Conservation (phyloP, 495 filamentous ascomycete genomes). For the Darksidea phi region DNA sequence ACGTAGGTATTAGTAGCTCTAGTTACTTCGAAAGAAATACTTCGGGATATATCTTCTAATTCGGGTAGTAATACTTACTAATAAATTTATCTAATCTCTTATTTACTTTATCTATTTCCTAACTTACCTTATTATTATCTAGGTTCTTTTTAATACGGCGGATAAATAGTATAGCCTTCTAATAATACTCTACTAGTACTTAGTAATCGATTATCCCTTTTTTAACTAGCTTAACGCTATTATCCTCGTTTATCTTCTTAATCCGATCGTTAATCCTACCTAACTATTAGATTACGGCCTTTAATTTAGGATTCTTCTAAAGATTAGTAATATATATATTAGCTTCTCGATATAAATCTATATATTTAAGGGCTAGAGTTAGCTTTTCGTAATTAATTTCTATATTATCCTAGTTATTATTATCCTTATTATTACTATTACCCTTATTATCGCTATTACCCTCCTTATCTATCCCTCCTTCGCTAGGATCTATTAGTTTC, state of each 20-base stretch:
- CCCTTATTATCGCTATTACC: no score
- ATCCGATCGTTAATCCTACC: slow-evolving; percentile 1
- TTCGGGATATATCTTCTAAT: background rate
- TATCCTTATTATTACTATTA: background rate
- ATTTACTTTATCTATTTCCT: slow-evolving; percentile 10
- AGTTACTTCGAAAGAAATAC: background rate
- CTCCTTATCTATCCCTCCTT: no score
- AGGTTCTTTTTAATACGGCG: background rate
- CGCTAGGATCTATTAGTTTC: background rate
- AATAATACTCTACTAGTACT: slow-evolving; percentile 9
- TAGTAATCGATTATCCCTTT: slow-evolving; percentile 1
- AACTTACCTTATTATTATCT: slow-evolving; percentile 2
- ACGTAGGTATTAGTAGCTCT: background rate
- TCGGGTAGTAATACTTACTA: background rate
- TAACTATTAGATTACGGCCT: background rate
- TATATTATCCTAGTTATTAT: slow-evolving; percentile 6
- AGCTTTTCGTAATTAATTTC: background rate
- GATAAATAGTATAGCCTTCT: background rate
- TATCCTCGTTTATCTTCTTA: slow-evolving; percentile 7
- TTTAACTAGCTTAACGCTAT: slow-evolving; percentile 7
- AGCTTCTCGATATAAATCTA: slow-evolving; percentile 4
- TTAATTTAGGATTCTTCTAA: background rate
- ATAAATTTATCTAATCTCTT: slow-evolving; percentile 1
- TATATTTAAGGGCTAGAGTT: background rate
- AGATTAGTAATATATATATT: slow-evolving; percentile 1